Conservation (phyloP, 495 filamentous ascomycete species). For the Ramalina intermedia region DNA sequence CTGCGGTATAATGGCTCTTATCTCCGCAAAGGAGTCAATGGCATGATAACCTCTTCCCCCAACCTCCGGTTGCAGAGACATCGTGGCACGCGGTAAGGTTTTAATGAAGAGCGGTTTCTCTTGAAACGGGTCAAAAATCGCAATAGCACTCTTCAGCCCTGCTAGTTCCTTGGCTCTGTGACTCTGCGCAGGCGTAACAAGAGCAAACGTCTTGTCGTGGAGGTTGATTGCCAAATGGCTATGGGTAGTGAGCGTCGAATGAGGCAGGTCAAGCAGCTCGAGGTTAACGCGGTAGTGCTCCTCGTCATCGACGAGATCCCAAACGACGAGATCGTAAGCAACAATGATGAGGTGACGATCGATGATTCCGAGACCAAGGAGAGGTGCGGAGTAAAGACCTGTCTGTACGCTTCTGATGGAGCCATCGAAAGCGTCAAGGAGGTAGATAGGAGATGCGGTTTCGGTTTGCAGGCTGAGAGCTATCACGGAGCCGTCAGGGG, state of each 20-base stretch:
- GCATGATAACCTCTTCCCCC: constrained; percentile 25
- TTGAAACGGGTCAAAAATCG: constrained; percentile 38
- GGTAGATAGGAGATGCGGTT: constrained; percentile 16
- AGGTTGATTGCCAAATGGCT: constrained; percentile 48
- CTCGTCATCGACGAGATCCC: constrained; percentile 49
- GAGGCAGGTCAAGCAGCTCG: constrained; percentile 16
- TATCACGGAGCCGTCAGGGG: constrained; percentile 75
- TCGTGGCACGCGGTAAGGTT: constrained; percentile 33
- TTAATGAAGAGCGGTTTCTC: constrained; percentile 33
- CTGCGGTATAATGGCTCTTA: constrained; percentile 35
- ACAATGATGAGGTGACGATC: constrained; percentile 47
- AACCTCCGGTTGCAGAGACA: constrained; percentile 36
- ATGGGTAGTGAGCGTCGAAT: constrained; percentile 22
- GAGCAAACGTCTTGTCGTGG: constrained; percentile 40
- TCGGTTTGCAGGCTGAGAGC: constrained; percentile 40
- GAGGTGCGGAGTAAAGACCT: constrained; percentile 36
- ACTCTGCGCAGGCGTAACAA: constrained; percentile 25
- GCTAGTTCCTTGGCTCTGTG: constrained; percentile 9
- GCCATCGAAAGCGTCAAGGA: constrained; percentile 27
- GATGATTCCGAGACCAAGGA: constrained; percentile 43
- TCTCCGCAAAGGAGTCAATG: constrained; percentile 42
- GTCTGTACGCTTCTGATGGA: constrained; percentile 36
- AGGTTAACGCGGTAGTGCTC: constrained; percentile 36
- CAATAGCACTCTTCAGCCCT: constrained; percentile 28
- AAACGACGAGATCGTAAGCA: constrained; percentile 47